A percentile compares a stretch with the other conserved stretches of the same genome.
phyloP scores from a whole-genome alignment of 257 asterid genomes.

The Primulina huaijiensis region DNA sequence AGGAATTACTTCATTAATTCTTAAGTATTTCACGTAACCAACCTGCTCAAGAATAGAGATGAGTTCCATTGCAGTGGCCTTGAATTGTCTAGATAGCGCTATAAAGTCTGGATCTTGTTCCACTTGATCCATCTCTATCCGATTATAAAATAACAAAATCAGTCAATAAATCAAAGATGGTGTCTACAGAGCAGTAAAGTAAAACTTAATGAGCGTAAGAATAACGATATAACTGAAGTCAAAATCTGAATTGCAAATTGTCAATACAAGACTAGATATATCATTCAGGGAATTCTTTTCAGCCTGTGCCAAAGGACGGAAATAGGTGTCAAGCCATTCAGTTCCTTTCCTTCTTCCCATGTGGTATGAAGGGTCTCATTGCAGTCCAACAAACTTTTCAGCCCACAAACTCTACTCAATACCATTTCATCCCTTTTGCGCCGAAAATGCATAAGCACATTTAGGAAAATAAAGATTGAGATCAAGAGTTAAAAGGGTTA shows the following conservation, averaged over 20 bases:
- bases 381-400: neutral
- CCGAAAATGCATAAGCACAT: neutral
- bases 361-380: neutral
- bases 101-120: slow-evolving; percentile 93
- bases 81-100: slow-evolving; percentile 89
- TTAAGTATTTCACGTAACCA: slow-evolving; percentile 15
- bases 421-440: neutral
- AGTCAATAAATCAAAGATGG: slow-evolving; percentile 21
- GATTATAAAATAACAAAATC: slow-evolving; percentile 32
- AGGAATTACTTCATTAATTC: slow-evolving; percentile 1
- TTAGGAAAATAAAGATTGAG: neutral
- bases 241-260: slow-evolving; percentile 6
- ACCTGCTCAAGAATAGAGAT: slow-evolving; percentile 98
- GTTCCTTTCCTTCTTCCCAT: slow-evolving; percentile 12
- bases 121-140: slow-evolving; percentile 86
- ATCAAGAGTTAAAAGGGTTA: neutral
- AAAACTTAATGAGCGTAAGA: slow-evolving; percentile 20
- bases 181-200: slow-evolving; percentile 13
- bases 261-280: slow-evolving; percentile 18
- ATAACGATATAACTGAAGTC: slow-evolving; percentile 15
- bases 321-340: slow-evolving; percentile 14
- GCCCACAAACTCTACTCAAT: neutral
- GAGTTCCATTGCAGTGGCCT: slow-evolving; percentile 91
- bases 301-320: slow-evolving; percentile 1
- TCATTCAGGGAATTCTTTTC: slow-evolving; percentile 16